A percentile compares a stretch with the other conserved stretches of the same genome.
phyloP scores from a whole-genome alignment of 2,329 filamentous ascomycete species.

The Byssochlamys sp. region DNA sequence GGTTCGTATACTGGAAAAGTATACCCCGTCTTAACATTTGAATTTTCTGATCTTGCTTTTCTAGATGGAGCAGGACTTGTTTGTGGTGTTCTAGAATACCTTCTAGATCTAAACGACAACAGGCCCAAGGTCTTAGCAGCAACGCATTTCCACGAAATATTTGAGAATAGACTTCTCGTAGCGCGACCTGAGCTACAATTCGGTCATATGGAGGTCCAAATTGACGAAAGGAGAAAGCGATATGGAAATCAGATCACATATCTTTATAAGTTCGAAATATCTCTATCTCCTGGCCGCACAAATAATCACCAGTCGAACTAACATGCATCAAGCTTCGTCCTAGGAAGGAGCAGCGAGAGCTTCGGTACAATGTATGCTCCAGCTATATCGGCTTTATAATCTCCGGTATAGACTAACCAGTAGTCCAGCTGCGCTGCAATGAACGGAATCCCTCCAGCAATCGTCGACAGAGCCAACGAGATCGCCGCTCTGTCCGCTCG shows the following conservation, averaged over 20 bases:
- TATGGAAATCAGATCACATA: constrained; percentile 48
- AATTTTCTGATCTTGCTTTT: constrained; percentile 2
- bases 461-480: constrained; percentile 67
- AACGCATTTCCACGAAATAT: constrained; percentile 53
- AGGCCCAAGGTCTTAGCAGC: constrained; percentile 52
- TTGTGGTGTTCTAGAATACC: constrained; percentile 51
- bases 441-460: constrained; percentile 65
- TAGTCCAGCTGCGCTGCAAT: constrained; percentile 61
- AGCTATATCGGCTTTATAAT: background rate
- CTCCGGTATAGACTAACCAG: constrained; percentile 1
- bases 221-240: constrained; percentile 35
- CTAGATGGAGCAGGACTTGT: constrained; percentile 56
- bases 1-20: constrained; percentile 20
- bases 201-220: constrained; percentile 49
- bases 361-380: constrained; percentile 59
- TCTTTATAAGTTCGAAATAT: constrained; percentile 54
- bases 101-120: constrained; percentile 40
- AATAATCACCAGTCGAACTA: background rate
- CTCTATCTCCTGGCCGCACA: background rate
- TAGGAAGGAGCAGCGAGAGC: constrained; percentile 65
- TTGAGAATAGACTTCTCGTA: constrained; percentile 46
- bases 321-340: constrained; percentile 33
- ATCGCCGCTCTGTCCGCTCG: constrained; percentile 58
- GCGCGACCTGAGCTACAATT: constrained; percentile 40
- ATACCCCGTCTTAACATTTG: background rate